Evolutionary conservation across 2,329 filamentous ascomycete genomes (phyloP).

Genomic region (Decorospora gaudefroyi): DNA sequence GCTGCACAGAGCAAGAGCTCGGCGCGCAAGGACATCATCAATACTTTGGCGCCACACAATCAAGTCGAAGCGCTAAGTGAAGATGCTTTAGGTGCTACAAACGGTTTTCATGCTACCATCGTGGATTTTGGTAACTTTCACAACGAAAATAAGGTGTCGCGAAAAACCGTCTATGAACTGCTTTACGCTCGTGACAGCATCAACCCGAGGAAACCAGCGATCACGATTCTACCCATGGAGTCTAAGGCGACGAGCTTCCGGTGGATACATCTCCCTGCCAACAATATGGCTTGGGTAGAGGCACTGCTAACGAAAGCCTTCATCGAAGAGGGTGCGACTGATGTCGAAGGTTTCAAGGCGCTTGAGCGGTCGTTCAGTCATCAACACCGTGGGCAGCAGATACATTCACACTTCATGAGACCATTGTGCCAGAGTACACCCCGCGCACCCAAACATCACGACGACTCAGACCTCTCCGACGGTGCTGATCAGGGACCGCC

Average conservation of each 20-base stretch:
- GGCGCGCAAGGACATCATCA: conserved; percentile 48
- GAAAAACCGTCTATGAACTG: conserved; percentile 42
- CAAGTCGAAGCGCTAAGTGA: conserved; percentile 45
- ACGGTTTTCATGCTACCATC: conserved; percentile 48
- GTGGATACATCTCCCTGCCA: conserved; percentile 55
- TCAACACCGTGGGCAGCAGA: conserved; percentile 62
- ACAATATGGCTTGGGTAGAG: conserved; percentile 65
- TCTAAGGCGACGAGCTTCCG: conserved; percentile 50
- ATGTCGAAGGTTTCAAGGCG: conserved; percentile 66
- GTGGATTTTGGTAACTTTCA: conserved; percentile 48
- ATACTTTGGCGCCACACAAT: conserved; percentile 50
- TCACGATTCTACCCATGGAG: conserved; percentile 48
- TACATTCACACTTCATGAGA: conserved; percentile 67
- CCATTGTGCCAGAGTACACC: conserved; percentile 59
- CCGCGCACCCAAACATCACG: conserved; percentile 35
- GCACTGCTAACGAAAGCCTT: conserved; percentile 67
- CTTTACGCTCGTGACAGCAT: conserved; percentile 42
- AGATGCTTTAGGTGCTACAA: conserved; percentile 42
- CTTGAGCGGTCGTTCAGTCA: conserved; percentile 65
- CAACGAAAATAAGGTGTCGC: conserved; percentile 43
- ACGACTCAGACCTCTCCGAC: conserved; percentile 45
- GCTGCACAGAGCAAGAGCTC: conserved; percentile 47
- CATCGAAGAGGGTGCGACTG: conserved; percentile 65
- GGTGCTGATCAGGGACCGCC: conserved; percentile 36
- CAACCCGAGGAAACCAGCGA: conserved; percentile 42